Evolutionary conservation across 1,284 basidiomycete species (phyloP), one percentile per base, ranked within the genome.

Genomic region (Cutaneotrichosporon sp.): DNA sequence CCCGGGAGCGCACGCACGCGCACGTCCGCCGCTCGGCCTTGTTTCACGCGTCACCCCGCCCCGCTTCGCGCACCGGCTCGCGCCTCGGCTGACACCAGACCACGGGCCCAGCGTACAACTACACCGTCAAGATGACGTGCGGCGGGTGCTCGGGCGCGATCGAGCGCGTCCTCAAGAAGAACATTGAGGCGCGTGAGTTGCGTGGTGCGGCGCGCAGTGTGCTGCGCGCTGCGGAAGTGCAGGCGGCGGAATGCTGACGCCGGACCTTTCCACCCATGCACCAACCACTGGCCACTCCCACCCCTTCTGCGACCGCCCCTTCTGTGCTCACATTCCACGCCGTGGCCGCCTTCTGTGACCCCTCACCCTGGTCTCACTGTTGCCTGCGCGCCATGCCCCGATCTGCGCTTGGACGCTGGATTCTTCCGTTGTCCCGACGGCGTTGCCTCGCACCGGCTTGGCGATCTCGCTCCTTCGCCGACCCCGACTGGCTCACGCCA

Each of bases 61-160:
- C 22, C 25, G 14, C 47, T 27, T 46, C 29, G 29, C 20, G 20
- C 27, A 31, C 25, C 53, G 24, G 22, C 36, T 24, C 34, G 8
- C 49, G 50, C 51, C 20, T 16, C 22, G 22, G 38, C 59, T 56
- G 13, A 52, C 53, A n/a, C 33, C 42, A 66, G 64, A 54, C 59
- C 46, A 57, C 54, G 36, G 64, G 64, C 42, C 77, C 78, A 4
- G 77, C 77, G 14, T 78, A 78, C 67, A 66, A 70, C 60, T 79
- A 78, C 66, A 66, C 72, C 33, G 76, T 80, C 65, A 77, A 73
- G 67, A 80, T 80, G 78, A 80, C 79, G 9, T 80, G 79, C 59
- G 65, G 66, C 20, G 76, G 76, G 16, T 80, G 79, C 62, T 77
- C 76, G n/a, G 78, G 79, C 25, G 79, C 79, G 4, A 72, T 80